phyloP scores from a whole-genome alignment of 257 asterid genomes.

The Nicotiana noctiflora region DNA sequence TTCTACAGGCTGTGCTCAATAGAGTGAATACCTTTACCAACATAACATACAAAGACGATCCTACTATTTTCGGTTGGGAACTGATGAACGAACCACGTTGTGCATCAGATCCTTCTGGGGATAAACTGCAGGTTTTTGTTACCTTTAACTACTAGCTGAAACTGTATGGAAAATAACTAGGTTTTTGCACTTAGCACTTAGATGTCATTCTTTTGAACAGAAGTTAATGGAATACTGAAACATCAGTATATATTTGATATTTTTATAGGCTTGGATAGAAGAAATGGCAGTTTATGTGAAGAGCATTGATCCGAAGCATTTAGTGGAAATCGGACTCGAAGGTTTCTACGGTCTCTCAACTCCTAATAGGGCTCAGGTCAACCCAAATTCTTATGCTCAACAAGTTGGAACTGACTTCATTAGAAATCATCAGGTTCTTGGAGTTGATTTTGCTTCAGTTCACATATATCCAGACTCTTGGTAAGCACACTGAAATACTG shows the following conservation, averaged over 20 bases:
- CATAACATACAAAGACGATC: conserved; percentile 82
- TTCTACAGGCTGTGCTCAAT: conserved; percentile 53
- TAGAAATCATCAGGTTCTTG: conserved; percentile 88
- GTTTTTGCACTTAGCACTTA: background rate
- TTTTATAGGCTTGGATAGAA: conserved; percentile 62
- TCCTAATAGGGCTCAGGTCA: conserved; percentile 56
- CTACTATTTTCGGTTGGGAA: conserved; percentile 90
- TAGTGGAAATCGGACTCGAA: conserved; percentile 78
- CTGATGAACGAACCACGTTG: conserved; percentile 91
- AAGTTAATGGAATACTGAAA: background rate
- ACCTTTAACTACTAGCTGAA: background rate
- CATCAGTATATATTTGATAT: background rate
- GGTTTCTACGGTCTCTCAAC: conserved; percentile 93
- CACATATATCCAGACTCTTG: conserved; percentile 92
- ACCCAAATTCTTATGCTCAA: conserved; percentile 72
- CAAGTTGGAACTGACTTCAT: conserved; percentile 94
- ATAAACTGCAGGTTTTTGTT: conserved; percentile 55
- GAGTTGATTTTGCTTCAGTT: conserved; percentile 91
- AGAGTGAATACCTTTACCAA: conserved; percentile 67
- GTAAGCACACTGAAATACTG: conserved; percentile 24
- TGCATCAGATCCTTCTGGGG: conserved; percentile 78
- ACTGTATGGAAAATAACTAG: background rate
- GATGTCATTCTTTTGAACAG: background rate
- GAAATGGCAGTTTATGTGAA: conserved; percentile 84
- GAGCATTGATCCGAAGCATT: conserved; percentile 83